A percentile compares a stretch with the other conserved stretches of the same genome.
Conservation (phyloP, 768 basidiomycete genomes). For the Tylopilus sp. region DNA sequence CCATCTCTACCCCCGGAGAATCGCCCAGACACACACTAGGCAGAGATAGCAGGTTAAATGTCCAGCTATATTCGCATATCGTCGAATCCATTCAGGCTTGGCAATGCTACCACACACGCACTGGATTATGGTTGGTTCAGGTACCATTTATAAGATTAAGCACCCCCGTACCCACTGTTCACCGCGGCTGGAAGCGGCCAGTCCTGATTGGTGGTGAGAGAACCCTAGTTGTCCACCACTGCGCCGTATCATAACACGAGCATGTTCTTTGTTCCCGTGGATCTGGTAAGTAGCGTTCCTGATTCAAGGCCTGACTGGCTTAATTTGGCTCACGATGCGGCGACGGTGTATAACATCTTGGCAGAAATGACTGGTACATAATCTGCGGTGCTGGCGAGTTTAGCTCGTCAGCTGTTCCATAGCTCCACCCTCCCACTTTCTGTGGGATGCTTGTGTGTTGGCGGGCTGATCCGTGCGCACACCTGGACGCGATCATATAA, state of each 20-base stretch:
- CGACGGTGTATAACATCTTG: not conserved
- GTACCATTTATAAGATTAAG: not conserved
- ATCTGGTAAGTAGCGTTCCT: not conserved
- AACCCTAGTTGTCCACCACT: not conserved
- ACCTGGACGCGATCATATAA: not conserved
- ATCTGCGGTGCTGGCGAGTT: not conserved
- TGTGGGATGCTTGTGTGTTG: not conserved
- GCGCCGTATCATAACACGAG: not conserved
- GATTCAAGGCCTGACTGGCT: too few species aligned
- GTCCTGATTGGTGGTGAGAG: not conserved
- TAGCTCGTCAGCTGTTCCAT: not conserved
- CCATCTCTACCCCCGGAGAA: constrained; percentile 53
- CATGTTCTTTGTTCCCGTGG: not conserved
- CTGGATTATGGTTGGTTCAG: not conserved
- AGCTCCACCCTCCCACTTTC: not conserved
- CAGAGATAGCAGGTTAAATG: not conserved
- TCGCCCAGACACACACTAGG: constrained; percentile 28
- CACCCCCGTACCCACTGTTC: not conserved
- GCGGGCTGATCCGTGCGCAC: not conserved
- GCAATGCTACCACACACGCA: not conserved
- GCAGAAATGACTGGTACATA: not conserved
- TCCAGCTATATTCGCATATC: constrained; percentile 3
- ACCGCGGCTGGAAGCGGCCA: not conserved
- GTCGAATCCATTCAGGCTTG: not conserved
- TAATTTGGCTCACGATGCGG: not conserved